Conservation (phyloP, 306 rosid genomes). For the Gleditsia sinensis region DNA sequence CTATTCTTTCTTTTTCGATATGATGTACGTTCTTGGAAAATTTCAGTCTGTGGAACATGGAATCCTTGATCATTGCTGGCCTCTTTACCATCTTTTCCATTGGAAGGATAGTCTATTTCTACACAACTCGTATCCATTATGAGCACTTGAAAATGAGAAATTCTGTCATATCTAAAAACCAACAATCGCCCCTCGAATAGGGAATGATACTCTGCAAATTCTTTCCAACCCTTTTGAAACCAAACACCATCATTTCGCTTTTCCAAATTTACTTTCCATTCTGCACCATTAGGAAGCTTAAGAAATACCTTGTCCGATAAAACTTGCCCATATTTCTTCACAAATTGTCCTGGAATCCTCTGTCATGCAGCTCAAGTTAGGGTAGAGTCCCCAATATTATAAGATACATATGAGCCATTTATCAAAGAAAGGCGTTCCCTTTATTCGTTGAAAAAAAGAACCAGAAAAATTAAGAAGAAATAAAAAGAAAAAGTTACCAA, state of each 20-base stretch:
- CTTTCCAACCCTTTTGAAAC: constrained; percentile 46
- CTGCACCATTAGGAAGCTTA: constrained; percentile 33
- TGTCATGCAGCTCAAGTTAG: neutral
- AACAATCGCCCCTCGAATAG: constrained; percentile 30
- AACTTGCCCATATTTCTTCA: constrained; percentile 28
- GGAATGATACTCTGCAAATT: constrained; percentile 33
- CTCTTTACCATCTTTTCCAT: neutral
- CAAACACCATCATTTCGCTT: constrained; percentile 27
- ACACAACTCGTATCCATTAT: constrained; percentile 12
- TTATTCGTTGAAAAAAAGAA: no score
- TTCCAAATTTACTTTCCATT: constrained; percentile 37
- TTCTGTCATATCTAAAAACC: constrained; percentile 21
- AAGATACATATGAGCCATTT: no score
- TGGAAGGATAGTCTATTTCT: constrained; percentile 9
- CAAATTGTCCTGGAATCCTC: constrained; percentile 36
- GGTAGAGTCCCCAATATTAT: no score
- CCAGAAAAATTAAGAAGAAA: no score
- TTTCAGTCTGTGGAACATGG: no score
- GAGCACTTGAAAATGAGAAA: neutral
- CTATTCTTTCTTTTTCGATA: neutral
- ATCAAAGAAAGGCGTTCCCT: no score
- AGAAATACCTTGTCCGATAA: constrained; percentile 4
- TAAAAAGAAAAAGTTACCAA: no score
- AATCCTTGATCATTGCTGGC: no score
- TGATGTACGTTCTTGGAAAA: neutral